Base-by-base conservation (phyloP, 495 filamentous ascomycete species). In the Talaromyces borbonicus region DNA sequence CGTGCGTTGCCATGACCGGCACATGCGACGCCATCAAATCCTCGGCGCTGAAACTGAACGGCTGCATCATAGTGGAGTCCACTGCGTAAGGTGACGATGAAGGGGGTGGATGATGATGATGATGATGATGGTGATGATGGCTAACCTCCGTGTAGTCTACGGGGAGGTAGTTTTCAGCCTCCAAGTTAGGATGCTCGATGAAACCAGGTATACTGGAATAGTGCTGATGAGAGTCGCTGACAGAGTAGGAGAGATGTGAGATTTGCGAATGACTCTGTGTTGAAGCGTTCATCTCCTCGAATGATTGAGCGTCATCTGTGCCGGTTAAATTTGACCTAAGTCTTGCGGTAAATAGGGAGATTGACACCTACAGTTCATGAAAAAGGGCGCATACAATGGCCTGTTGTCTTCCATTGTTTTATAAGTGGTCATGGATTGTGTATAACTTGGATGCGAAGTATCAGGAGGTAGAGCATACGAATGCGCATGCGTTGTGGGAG, bases 331-430 rank as follows among this genome's bases (percentile, higher is more conserved):
- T 29, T 29, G 26, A 11, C 6, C 5, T 29, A 6, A 6, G 26
- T 6, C 8, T 16, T 11, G 0, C n/a, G 11, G 5, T 9, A 20
- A 38, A 20, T 11, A 23, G 16, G 31, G 6, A n/a, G 15, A 24
- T 20, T 29, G 25, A 23, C 14, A 47, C 33, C n/a, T 35, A 32
- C 29, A 16, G 15, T 23, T 25, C 35, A 19, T 36, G 14, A 31
- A 29, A 3, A 18, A 33, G 25, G 44, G 31, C 22, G 44, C 25
- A 38, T 35, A 47, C 12, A 23, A 47, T 32, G 18, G 37, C 19
- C 30, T 32, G 18, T 12, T 18, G 35, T 24, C 44, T 14, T 24
- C 31, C 18, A 25, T 11, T 36, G 35, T 11, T 14, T 36, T 22
- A 12, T 37, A n/a, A 14, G 11, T n/a, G 30, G 27, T 7, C 31